Percentiles rank a stretch among this genome's conserved stretches.
Conservation (phyloP, 73 alveolate species). For the Paramecium bursaria region DNA sequence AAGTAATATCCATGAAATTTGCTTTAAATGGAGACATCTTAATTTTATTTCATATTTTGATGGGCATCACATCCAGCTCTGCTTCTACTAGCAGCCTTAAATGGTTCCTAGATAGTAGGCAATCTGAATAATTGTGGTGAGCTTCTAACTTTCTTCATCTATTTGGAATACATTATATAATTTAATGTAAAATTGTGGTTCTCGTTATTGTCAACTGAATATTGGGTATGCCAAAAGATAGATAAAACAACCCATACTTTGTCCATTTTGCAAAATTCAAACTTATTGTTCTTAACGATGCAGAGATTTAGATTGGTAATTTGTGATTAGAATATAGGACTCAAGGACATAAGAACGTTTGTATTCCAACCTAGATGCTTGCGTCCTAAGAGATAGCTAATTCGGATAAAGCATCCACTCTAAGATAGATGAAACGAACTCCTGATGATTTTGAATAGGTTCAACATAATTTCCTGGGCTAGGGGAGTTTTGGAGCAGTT, state of each 20-base stretch:
- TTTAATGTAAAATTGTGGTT: constrained; percentile 59
- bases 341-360: constrained; percentile 46
- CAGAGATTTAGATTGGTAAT: constrained; percentile 57
- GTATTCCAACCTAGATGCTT: constrained; percentile 45
- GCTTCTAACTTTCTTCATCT: constrained; percentile 7
- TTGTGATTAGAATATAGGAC: constrained; percentile 2
- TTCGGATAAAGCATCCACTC: constrained; percentile 42
- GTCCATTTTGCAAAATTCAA: constrained; percentile 43
- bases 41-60: constrained; percentile 15
- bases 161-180: constrained; percentile 3
- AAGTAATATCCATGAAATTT: constrained; percentile 68
- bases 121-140: background rate
- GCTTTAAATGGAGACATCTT: constrained; percentile 42
- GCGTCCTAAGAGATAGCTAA: constrained; percentile 42
- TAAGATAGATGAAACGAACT: constrained; percentile 54
- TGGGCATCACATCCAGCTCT: constrained; percentile 40
- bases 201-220: constrained; percentile 51
- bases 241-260: constrained; percentile 38
- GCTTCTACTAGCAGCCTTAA: constrained; percentile 28
- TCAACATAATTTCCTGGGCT: constrained; percentile 46
- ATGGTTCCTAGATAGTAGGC: constrained; percentile 18
- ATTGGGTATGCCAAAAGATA: background rate
- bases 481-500: constrained; percentile 70
- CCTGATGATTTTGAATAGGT: constrained; percentile 59
- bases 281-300: constrained; percentile 52